A percentile compares a stretch with the other conserved stretches of the same genome.
These are phyloP conservation scores for Eragrostis nindensis DNA, from an alignment of 176 grass and related monocot species.

Conservation along the genomic window DNA sequence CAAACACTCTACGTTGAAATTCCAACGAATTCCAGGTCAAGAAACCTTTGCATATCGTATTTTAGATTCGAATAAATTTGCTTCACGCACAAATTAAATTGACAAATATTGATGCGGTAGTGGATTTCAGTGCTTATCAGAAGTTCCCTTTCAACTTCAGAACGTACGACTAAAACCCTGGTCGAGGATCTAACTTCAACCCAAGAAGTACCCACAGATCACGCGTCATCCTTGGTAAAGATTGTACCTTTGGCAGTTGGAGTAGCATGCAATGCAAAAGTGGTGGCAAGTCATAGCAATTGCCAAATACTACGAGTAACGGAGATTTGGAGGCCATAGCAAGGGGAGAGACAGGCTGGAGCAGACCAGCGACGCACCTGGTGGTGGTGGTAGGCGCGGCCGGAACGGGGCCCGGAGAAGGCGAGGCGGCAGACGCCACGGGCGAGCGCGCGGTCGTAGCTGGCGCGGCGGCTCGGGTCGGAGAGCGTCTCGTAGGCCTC, in stretches of 20 bases:
- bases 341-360: background rate
- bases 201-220: background rate
- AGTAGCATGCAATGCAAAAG: background rate
- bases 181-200: background rate
- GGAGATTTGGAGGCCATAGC: background rate
- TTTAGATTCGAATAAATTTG: no score
- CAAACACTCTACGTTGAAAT: background rate
- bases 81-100: background rate
- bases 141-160: background rate
- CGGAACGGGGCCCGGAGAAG: slow-evolving; percentile 40
- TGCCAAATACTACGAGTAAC: background rate
- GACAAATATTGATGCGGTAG: background rate
- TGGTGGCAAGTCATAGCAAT: background rate
- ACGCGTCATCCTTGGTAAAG: background rate
- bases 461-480: slow-evolving; percentile 64
- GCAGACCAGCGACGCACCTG: slow-evolving; percentile 37
- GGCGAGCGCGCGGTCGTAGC: slow-evolving; percentile 65
- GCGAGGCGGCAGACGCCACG: slow-evolving; percentile 54
- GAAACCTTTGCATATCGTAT: no score
- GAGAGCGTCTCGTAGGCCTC: slow-evolving; percentile 94
- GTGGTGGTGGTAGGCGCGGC: slow-evolving; percentile 14
- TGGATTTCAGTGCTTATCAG: background rate
- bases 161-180: background rate
- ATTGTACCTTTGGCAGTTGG: background rate
- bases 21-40: background rate